A percentile compares a stretch with the other conserved stretches of the same genome.
Evolutionary conservation across 1,284 basidiomycete species (phyloP).

Genomic region (Anthracocystis panici-leucophaei): DNA sequence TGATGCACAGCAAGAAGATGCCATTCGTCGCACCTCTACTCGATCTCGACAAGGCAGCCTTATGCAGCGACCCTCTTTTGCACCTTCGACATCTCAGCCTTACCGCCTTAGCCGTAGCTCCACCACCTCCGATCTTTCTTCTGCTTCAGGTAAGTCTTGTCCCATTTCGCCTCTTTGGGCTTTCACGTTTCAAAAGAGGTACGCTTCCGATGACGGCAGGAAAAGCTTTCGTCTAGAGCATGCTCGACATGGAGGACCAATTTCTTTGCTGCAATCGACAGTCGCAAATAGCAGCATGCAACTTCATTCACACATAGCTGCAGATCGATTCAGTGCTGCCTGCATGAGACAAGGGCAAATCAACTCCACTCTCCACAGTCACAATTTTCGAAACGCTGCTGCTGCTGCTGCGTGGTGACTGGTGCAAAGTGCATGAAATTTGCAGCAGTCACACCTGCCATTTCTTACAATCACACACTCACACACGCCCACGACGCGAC

Average conservation of each 20-base stretch:
- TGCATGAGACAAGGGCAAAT: not conserved
- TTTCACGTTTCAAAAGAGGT: not conserved
- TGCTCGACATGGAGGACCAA: conserved; percentile 2
- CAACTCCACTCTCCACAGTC: conserved; percentile 22
- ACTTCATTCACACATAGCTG: conserved; percentile 1
- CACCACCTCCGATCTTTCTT: conserved; percentile 32
- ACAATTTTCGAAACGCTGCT: conserved; percentile 10
- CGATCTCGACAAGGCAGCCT: conserved; percentile 41
- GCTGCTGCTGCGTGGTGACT: conserved; percentile 8
- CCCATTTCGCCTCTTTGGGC: not conserved
- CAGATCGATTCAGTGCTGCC: conserved; percentile 25
- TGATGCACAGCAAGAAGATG: conserved; percentile 50
- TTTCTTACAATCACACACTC: conserved; percentile 4
- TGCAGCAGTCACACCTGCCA: not conserved
- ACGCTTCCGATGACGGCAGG: not conserved
- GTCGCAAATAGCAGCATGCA: not conserved
- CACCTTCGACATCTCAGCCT: conserved; percentile 5
- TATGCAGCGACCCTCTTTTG: conserved; percentile 38
- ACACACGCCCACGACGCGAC: conserved; percentile 41
- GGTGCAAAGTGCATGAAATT: conserved; percentile 8
- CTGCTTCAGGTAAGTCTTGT: conserved; percentile 30
- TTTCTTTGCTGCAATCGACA: conserved; percentile 5
- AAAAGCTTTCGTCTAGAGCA: not conserved
- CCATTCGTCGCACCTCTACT: conserved; percentile 50
- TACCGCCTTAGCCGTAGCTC: conserved; percentile 44